phyloP scores from a whole-genome alignment of 768 basidiomycete genomes.

The Daedaleopsis nitida region DNA sequence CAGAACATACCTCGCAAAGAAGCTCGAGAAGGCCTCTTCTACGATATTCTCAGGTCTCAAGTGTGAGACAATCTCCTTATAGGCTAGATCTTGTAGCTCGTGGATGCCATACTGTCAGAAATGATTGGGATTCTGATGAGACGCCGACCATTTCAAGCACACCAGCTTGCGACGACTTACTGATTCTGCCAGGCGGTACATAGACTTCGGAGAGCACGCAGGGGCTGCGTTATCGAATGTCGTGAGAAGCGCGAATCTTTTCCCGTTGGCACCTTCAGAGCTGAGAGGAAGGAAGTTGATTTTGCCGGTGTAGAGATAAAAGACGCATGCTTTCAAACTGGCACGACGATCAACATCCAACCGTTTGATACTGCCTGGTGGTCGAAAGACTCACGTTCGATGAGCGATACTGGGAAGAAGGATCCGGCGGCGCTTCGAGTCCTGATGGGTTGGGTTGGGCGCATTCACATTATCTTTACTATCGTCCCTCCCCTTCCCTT shows the following conservation, averaged over 20 bases:
- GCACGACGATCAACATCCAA: constrained; percentile 5
- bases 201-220: constrained; percentile 26
- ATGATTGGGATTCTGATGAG: background rate
- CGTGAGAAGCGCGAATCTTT: constrained; percentile 1
- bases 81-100: constrained; percentile 21
- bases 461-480: background rate
- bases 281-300: constrained; percentile 35
- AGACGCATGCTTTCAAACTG: constrained; percentile 42
- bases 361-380: background rate
- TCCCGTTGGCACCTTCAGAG: constrained; percentile 17
- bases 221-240: constrained; percentile 5
- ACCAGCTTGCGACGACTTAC: constrained; percentile 2
- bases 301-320: constrained; percentile 41
- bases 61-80: constrained; percentile 9
- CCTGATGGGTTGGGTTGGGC: background rate
- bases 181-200: constrained; percentile 26
- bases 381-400: constrained; percentile 18
- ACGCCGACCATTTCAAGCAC: background rate
- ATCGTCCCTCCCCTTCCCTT: background rate
- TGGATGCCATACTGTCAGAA: constrained; percentile 21
- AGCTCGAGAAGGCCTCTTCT: constrained; percentile 29
- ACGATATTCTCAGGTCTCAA: constrained; percentile 19
- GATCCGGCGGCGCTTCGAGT: constrained; percentile 7
- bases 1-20: constrained; percentile 22
- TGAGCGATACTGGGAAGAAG: constrained; percentile 21